phyloP scores from a whole-genome alignment of 1,284 basidiomycete species.

The Trametes sp. region DNA sequence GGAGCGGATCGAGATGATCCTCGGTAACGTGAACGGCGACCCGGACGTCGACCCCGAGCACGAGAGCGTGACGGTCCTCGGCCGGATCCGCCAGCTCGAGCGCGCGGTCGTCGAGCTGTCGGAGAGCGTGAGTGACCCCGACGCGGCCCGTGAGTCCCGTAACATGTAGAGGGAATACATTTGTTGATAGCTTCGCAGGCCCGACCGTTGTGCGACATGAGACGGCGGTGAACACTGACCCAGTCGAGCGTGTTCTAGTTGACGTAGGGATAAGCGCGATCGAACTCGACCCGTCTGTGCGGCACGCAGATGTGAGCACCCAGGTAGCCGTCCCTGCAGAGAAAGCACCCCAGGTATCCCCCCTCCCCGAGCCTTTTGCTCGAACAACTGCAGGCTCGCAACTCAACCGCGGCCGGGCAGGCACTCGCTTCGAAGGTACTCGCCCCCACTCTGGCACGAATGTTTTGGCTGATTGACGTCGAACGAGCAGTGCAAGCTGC shows the following conservation, averaged over 20 bases:
- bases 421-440: background rate
- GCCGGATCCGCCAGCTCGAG: constrained; percentile 22
- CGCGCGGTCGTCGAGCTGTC: constrained; percentile 22
- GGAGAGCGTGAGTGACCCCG: constrained; percentile 27
- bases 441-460: background rate
- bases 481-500: background rate
- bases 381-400: background rate
- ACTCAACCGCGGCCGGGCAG: background rate
- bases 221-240: constrained; percentile 18
- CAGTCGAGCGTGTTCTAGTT: background rate
- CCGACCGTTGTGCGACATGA: constrained; percentile 23
- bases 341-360: too few relatives aligned
- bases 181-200: background rate
- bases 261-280: constrained; percentile 17
- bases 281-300: constrained; percentile 2
- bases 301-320: constrained; percentile 7
- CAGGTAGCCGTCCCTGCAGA: constrained; percentile 4
- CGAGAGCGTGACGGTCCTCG: constrained; percentile 12
- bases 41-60: background rate
- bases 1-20: constrained; percentile 9
- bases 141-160: constrained; percentile 24
- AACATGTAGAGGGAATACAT: background rate
- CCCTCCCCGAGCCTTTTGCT: background rate
- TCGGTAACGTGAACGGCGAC: constrained; percentile 11
- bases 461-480: background rate